Percentiles rank a stretch among this genome's conserved stretches.
phyloP scores from a whole-genome alignment of 805 yeast genomes.

The Ogataea haglerorum region DNA sequence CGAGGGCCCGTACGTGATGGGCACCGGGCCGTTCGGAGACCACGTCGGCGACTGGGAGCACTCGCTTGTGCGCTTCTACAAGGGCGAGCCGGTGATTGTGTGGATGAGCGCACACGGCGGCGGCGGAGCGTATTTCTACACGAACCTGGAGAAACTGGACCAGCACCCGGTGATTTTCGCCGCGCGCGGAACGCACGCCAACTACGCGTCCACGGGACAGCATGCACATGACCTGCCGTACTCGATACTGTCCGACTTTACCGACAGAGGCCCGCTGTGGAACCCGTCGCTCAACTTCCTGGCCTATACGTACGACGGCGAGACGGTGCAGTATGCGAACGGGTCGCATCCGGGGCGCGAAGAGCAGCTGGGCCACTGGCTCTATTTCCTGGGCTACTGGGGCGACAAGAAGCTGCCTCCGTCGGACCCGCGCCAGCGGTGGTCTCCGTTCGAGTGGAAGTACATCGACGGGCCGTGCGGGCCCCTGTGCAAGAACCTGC shows the following conservation, averaged over 20 bases:
- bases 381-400: constrained; percentile 81
- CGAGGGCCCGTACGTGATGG: constrained; percentile 96
- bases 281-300: constrained; percentile 80
- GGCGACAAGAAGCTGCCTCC: constrained; percentile 73
- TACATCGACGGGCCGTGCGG: constrained; percentile 94
- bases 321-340: constrained; percentile 42
- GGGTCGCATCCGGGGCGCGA: constrained; percentile 53
- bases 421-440: constrained; percentile 73
- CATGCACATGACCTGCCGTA: constrained; percentile 95
- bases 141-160: constrained; percentile 65
- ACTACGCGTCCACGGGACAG: constrained; percentile 93
- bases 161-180: constrained; percentile 75
- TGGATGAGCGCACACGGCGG: constrained; percentile 99
- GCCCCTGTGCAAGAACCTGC: constrained; percentile 74
- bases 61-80: constrained; percentile 75
- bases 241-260: constrained; percentile 84
- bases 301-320: constrained; percentile 78
- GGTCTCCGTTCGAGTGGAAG: constrained; percentile 86
- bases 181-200: constrained; percentile 96
- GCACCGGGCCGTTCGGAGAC: constrained; percentile 94
- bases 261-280: constrained; percentile 96
- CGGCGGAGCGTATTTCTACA: constrained; percentile 81
- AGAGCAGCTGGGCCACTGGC: constrained; percentile 64
- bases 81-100: constrained; percentile 74
- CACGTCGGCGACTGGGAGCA: constrained; percentile 99